These are phyloP conservation scores for Saccharum spontaneum DNA, from an alignment of 176 grass and related monocot species.

Conservation along the genomic window DNA sequence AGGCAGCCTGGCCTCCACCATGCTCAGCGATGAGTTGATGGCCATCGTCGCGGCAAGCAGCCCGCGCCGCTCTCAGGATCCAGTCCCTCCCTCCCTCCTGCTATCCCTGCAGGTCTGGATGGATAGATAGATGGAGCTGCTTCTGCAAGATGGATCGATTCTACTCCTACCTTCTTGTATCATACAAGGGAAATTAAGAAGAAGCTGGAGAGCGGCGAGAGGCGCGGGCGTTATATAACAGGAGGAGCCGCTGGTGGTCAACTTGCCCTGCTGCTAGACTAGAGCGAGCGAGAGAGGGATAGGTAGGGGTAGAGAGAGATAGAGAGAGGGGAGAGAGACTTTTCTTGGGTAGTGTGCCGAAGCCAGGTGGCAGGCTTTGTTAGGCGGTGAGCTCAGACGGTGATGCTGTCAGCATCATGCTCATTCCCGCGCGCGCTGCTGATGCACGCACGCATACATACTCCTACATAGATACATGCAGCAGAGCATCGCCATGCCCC, in stretches of 20 bases:
- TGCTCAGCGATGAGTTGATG: constrained; percentile 68
- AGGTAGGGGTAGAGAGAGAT: neutral
- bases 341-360: constrained; percentile 44
- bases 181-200: constrained; percentile 20
- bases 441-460: constrained; percentile 5
- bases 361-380: constrained; percentile 38
- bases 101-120: neutral
- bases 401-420: constrained; percentile 19
- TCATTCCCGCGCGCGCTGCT: constrained; percentile 15
- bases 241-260: constrained; percentile 26
- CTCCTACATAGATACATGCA: neutral
- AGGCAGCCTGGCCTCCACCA: constrained; percentile 83
- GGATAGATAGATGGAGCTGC: neutral
- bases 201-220: neutral
- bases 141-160: neutral
- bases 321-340: constrained; percentile 8
- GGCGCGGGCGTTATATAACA: constrained; percentile 42
- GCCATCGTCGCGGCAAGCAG: neutral
- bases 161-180: neutral
- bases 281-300: neutral
- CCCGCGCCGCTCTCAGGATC: neutral
- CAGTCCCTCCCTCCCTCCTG: neutral
- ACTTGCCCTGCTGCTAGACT: constrained; percentile 20
- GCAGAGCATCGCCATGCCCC: too few relatives aligned
- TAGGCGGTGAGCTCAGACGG: neutral